Evolutionary conservation across 148 eudicot species (phyloP).

Genomic region (Cornus kousa): DNA sequence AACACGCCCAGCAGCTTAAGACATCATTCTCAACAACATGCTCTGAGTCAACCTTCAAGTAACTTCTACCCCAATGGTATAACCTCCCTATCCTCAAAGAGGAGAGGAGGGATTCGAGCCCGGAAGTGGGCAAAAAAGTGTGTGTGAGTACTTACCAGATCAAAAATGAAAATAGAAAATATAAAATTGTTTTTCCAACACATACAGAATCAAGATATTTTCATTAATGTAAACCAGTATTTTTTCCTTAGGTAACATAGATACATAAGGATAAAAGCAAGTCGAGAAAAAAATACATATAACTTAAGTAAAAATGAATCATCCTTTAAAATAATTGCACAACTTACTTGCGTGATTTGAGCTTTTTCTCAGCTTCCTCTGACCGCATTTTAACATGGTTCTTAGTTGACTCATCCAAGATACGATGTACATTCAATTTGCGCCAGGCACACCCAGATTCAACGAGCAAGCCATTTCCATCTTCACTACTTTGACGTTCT

Average conservation of each 20-base stretch:
- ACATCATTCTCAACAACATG: neutral
- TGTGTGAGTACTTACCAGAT: too few relatives aligned
- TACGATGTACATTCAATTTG: conserved; percentile 83
- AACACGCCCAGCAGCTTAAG: neutral
- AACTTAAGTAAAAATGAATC: neutral
- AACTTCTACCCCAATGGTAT: neutral
- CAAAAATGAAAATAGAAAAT: too few relatives aligned
- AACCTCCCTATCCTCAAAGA: too few relatives aligned
- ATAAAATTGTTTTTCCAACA: too few relatives aligned
- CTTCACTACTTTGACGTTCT: conserved; percentile 81
- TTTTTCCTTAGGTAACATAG: neutral
- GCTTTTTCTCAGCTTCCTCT: conserved; percentile 73
- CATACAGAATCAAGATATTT: too few relatives aligned
- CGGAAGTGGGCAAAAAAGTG: too few relatives aligned
- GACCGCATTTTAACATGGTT: conserved; percentile 89
- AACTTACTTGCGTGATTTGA: conserved; percentile 76
- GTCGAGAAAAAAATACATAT: neutral
- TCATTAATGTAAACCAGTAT: neutral
- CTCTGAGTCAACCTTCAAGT: neutral
- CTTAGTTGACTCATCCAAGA: conserved; percentile 82
- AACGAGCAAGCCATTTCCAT: conserved; percentile 85
- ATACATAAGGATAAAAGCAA: neutral
- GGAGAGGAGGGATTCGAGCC: too few relatives aligned
- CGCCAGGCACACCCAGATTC: conserved; percentile 95
- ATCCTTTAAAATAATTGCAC: neutral